Evolutionary conservation across 306 rosid species (phyloP).

Genomic region (Biancaea sappan): DNA sequence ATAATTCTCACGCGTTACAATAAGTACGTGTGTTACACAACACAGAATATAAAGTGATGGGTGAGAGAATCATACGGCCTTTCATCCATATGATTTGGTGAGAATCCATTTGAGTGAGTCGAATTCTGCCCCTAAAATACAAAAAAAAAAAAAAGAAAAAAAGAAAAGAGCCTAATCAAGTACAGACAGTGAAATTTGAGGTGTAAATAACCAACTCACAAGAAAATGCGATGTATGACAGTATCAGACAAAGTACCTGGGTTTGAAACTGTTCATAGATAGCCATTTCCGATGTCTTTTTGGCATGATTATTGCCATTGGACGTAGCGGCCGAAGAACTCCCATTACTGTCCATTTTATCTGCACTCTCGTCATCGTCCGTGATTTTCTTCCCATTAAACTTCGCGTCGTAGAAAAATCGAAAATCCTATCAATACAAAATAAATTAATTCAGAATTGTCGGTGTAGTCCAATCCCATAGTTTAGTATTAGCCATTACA

Average conservation of each 20-base stretch:
- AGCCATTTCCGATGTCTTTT: slow-evolving; percentile 60
- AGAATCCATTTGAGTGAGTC: slow-evolving; percentile 43
- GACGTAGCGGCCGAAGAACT: slow-evolving; percentile 33
- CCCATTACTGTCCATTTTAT: slow-evolving; percentile 46
- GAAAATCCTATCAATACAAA: slow-evolving; percentile 67
- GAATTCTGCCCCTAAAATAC: slow-evolving; percentile 55
- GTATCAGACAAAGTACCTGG: slow-evolving; percentile 55
- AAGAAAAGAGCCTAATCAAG: background rate
- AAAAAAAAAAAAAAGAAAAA: too few species aligned
- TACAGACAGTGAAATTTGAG: slow-evolving; percentile 16
- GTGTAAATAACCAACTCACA: background rate
- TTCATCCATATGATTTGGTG: slow-evolving; percentile 38
- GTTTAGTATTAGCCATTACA: slow-evolving; percentile 37
- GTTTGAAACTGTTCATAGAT: slow-evolving; percentile 72
- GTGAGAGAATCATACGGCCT: slow-evolving; percentile 58
- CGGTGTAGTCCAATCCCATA: slow-evolving; percentile 13
- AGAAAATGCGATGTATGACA: slow-evolving; percentile 6
- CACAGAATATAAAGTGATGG: slow-evolving; percentile 7
- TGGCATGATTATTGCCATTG: slow-evolving; percentile 50
- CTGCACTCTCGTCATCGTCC: slow-evolving; percentile 54
- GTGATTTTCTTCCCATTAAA: slow-evolving; percentile 73
- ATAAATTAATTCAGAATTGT: background rate
- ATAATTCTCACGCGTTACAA: slow-evolving; percentile 2
- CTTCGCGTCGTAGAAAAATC: slow-evolving; percentile 73
- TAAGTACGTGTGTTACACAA: background rate